Evolutionary conservation across 768 basidiomycete species (phyloP), one percentile per base, ranked within the genome.

Genomic region (Hericium erinaceus): DNA sequence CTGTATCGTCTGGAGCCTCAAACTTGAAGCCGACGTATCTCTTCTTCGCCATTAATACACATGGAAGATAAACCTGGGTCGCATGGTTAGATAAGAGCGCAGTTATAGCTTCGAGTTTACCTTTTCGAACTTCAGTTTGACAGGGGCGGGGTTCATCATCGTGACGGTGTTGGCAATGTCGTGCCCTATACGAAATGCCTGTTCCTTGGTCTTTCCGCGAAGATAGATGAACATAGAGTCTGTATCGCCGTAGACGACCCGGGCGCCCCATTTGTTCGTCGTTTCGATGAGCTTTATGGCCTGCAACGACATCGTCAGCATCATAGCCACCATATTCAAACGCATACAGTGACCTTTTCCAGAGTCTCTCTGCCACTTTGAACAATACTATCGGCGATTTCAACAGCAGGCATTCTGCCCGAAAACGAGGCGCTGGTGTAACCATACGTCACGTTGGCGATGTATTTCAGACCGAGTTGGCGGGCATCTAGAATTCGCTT

Each of bases 81-180:
- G 15, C n/a, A 38, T 16, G 39, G n/a, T 49, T 16, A 18, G n/a
- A 12, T n/a, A 33, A 22, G 41, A 39, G 11, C 38, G 41, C 20
- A n/a, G 44, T 24, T 13, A 6, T 40, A 22, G 52, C 16, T 13
- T 13, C 41, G 41, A 39, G 15, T 68, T 28, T 53, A 88, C 94
- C 83, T 99, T 99, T 70, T 99, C 97, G 63, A 99, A 98, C 71
- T 98, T 98, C 58, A 99, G 80, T 71, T 95, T 98, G 64, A 99
- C 74, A 0, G 95, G 97, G 4, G 83, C 77, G 0, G 95, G 97
- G 64, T 98, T 98, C 70, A 83, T 72, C 2, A 82, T 77, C 2
- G 97, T 98, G 58, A 99, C 81, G 0, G 80, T 78, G 49, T 95
- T 87, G 7, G 95, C 86, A 46, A 99, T 98, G 61, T 98, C 93